These are phyloP conservation scores for Phlebiopsis gigantea DNA, from an alignment of 768 basidiomycete genomes.

Conservation along the genomic window DNA sequence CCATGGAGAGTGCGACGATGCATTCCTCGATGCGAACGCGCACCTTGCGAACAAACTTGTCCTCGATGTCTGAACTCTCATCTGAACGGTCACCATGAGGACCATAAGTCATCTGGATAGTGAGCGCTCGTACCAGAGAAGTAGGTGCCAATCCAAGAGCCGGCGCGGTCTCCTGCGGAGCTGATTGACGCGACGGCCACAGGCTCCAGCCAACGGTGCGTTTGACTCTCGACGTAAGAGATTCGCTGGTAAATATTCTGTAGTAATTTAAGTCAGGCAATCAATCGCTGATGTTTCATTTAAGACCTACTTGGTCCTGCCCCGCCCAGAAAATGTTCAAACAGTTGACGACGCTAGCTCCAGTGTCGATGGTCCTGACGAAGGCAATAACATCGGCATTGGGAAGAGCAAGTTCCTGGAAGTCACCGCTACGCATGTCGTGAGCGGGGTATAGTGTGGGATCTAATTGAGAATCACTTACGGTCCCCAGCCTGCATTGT, in stretches of 20 bases:
- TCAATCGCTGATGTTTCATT: neutral
- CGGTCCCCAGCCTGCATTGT: neutral
- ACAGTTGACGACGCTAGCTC: neutral
- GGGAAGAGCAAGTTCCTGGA: neutral
- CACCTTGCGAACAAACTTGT: neutral
- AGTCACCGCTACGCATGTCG: neutral
- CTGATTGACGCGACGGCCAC: neutral
- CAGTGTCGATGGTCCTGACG: neutral
- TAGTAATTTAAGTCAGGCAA: neutral
- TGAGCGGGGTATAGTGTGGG: neutral
- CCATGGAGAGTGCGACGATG: conserved; percentile 1
- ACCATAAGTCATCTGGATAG: neutral
- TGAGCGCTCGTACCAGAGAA: neutral
- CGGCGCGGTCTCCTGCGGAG: neutral
- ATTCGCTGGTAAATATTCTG: conserved; percentile 1
- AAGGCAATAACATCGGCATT: conserved; percentile 5
- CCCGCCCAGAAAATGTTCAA: conserved; percentile 5
- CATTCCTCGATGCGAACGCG: neutral
- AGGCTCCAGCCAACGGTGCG: neutral
- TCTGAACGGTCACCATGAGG: neutral
- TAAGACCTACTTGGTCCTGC: conserved; percentile 1
- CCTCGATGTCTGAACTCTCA: neutral
- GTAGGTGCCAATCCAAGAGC: neutral
- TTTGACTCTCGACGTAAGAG: neutral
- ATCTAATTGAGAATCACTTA: neutral